Evolutionary conservation across 805 yeast species (phyloP).

Genomic region (Candida boleticola): DNA sequence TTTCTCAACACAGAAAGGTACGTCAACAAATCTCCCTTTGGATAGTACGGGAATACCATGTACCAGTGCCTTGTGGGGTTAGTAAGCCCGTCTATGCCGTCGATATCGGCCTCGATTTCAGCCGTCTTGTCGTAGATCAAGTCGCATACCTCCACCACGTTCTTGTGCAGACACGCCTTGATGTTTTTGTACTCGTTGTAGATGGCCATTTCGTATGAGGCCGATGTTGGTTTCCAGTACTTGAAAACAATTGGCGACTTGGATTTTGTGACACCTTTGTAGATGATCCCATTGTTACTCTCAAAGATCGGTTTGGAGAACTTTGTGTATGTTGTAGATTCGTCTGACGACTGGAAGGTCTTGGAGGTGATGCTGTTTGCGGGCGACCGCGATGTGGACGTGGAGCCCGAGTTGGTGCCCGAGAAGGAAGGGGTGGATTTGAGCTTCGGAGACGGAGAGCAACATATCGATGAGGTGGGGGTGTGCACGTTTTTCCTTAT

Average conservation of each 20-base stretch:
- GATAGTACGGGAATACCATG: slow-evolving; percentile 41
- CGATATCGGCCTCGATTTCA: neutral
- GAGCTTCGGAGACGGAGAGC: neutral
- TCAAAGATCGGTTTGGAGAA: slow-evolving; percentile 32
- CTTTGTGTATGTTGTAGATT: slow-evolving; percentile 1
- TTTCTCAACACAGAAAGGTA: slow-evolving; percentile 40
- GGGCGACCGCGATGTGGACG: neutral
- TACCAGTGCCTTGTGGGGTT: slow-evolving; percentile 19
- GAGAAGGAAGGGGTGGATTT: neutral
- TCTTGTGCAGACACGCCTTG: slow-evolving; percentile 24
- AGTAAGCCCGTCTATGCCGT: neutral
- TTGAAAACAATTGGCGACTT: slow-evolving; percentile 28
- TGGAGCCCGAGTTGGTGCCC: neutral
- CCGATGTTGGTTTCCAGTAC: slow-evolving; percentile 19
- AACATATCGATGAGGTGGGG: neutral
- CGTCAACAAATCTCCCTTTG: slow-evolving; percentile 48
- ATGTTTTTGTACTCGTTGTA: slow-evolving; percentile 31
- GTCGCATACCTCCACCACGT: slow-evolving; percentile 28
- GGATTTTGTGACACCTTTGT: slow-evolving; percentile 26
- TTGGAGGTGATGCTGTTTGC: neutral
- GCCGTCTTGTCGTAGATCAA: slow-evolving; percentile 13
- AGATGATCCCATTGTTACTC: slow-evolving; percentile 41
- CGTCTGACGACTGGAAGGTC: neutral
- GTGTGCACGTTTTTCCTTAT: neutral
- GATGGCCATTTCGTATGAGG: slow-evolving; percentile 20